Percentiles rank a stretch among this genome's conserved stretches.
Conservation (phyloP, 805 yeast genomes). For the Yamadazyma sp. region DNA sequence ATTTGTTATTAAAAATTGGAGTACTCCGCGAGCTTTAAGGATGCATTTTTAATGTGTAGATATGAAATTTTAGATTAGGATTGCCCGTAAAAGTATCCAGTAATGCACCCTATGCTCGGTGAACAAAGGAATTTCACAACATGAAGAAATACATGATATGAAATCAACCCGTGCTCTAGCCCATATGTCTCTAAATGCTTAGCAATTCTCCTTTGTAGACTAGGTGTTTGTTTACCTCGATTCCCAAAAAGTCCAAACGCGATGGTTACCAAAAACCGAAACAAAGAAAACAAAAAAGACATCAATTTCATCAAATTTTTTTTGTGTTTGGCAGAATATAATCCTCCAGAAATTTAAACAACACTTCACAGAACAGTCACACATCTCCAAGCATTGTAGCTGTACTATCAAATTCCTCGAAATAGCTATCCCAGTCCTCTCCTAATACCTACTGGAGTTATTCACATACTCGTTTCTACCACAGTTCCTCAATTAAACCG, state of each 20-base stretch:
- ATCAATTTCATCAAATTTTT: conserved; percentile 10
- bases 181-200: too few relatives aligned
- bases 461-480: too few relatives aligned
- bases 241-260: conserved; percentile 12
- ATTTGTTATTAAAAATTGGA: too few relatives aligned
- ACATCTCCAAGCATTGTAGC: background rate
- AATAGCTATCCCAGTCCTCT: conserved; percentile 1
- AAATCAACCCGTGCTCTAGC: too few relatives aligned
- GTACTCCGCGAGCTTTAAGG: too few relatives aligned
- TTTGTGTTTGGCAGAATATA: conserved; percentile 9
- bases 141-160: too few relatives aligned
- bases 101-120: too few relatives aligned
- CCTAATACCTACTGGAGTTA: background rate
- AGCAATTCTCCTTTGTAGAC: conserved; percentile 1
- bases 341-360: conserved; percentile 5
- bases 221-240: conserved; percentile 13
- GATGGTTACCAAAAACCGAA: conserved; percentile 16
- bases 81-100: background rate
- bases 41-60: too few relatives aligned
- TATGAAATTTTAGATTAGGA: conserved; percentile 1
- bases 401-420: background rate
- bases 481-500: too few relatives aligned
- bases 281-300: conserved; percentile 15
- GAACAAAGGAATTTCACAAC: too few relatives aligned
- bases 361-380: conserved; percentile 1